These are phyloP conservation scores for Hypholoma fasciculare DNA, from an alignment of 768 basidiomycete species.

Conservation along the genomic window DNA sequence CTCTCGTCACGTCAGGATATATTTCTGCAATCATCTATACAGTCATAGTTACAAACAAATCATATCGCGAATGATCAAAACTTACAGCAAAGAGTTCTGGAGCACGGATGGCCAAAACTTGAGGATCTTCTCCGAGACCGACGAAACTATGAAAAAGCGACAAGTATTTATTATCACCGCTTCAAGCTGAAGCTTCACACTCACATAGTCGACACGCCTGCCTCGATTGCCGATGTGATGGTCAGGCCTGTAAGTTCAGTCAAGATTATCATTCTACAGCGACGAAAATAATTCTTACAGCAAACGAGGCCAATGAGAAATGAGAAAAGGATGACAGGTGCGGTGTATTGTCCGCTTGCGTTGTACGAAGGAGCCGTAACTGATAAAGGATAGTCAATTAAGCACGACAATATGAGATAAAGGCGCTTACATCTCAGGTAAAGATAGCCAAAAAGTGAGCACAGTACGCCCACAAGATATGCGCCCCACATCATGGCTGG, in stretches of 20 bases:
- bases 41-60: slow-evolving; percentile 3
- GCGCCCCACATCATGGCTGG: slow-evolving; percentile 78
- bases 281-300: slow-evolving; percentile 42
- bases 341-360: slow-evolving; percentile 70
- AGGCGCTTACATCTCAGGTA: slow-evolving; percentile 64
- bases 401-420: neutral
- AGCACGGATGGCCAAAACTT: slow-evolving; percentile 70
- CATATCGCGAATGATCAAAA: neutral
- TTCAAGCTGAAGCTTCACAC: slow-evolving; percentile 13
- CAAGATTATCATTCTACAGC: slow-evolving; percentile 1
- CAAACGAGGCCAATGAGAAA: slow-evolving; percentile 79
- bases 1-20: slow-evolving; percentile 71
- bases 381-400: slow-evolving; percentile 22
- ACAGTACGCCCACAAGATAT: slow-evolving; percentile 73
- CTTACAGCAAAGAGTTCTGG: slow-evolving; percentile 68
- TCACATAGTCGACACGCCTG: slow-evolving; percentile 86
- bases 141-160: slow-evolving; percentile 55
- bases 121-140: slow-evolving; percentile 82
- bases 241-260: slow-evolving; percentile 50
- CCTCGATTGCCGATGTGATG: slow-evolving; percentile 74
- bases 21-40: slow-evolving; percentile 63
- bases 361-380: slow-evolving; percentile 80
- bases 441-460: slow-evolving; percentile 73
- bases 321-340: slow-evolving; percentile 74
- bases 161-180: neutral